Percentiles rank a stretch among this genome's conserved stretches.
These are phyloP conservation scores for Phlyctochytrium arcticum DNA, from an alignment of 192 early-diverging fungal species.

Conservation along the genomic window DNA sequence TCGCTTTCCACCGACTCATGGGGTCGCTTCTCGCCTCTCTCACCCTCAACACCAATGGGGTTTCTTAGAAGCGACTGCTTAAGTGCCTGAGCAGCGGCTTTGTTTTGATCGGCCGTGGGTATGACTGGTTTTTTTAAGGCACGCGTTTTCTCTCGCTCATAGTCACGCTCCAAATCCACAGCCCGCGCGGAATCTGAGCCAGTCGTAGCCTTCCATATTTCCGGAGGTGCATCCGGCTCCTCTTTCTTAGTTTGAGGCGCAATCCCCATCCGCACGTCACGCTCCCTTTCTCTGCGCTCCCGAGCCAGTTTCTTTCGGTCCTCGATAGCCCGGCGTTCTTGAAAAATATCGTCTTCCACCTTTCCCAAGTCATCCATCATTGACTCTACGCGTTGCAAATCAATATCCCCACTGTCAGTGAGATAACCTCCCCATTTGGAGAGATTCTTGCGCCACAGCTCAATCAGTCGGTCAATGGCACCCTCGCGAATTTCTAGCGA, in stretches of 20 bases:
- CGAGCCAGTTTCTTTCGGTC: slow-evolving; percentile 33
- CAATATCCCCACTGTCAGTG: slow-evolving; percentile 74
- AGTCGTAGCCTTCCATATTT: no score
- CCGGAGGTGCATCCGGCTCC: not conserved
- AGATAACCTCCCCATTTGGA: slow-evolving; percentile 74
- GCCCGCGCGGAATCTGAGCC: no score
- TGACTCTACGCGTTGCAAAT: slow-evolving; percentile 38
- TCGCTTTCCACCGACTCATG: not conserved
- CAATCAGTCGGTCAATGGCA: slow-evolving; percentile 61
- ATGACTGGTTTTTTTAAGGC: not conserved
- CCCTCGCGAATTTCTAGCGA: slow-evolving; percentile 92
- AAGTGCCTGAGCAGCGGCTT: slow-evolving; percentile 43
- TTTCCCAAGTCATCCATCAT: slow-evolving; percentile 50
- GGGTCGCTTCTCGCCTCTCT: slow-evolving; percentile 23
- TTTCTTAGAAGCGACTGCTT: not conserved
- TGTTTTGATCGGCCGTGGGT: slow-evolving; percentile 28
- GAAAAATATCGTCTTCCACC: slow-evolving; percentile 49
- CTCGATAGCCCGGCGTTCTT: slow-evolving; percentile 39
- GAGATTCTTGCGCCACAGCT: slow-evolving; percentile 55
- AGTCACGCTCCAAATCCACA: not conserved
- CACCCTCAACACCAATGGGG: not conserved
- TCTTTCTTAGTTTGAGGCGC: not conserved
- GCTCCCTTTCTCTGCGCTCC: slow-evolving; percentile 29
- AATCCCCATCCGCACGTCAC: not conserved
- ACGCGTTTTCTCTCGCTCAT: not conserved